A percentile compares a stretch with the other conserved stretches of the same genome.
Conservation (phyloP, 306 rosid genomes). For the Quercus engelmannii region DNA sequence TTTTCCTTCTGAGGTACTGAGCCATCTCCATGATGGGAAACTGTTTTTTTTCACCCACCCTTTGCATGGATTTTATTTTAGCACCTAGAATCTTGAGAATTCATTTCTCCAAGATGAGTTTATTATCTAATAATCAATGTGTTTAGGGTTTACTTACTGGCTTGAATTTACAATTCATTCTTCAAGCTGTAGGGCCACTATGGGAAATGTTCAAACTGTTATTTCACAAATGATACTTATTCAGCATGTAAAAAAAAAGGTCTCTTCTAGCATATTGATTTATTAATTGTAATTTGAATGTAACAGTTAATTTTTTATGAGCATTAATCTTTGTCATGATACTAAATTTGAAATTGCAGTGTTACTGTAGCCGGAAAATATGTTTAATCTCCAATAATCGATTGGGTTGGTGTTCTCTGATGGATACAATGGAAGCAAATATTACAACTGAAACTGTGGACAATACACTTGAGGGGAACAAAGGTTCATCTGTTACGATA, state of each 20-base stretch:
- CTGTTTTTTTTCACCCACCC: not conserved
- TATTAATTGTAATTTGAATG: no score
- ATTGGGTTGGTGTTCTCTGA: not conserved
- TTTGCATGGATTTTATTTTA: not conserved
- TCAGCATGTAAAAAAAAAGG: no score
- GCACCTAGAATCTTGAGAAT: not conserved
- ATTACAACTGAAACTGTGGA: slow-evolving; percentile 16
- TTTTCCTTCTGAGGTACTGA: no score
- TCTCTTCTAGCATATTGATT: no score
- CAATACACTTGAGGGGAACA: not conserved
- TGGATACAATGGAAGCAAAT: slow-evolving; percentile 21
- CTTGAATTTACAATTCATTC: not conserved
- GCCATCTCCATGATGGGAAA: not conserved
- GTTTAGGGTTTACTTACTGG: not conserved
- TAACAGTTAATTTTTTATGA: not conserved
- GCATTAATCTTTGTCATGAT: not conserved
- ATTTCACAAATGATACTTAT: not conserved
- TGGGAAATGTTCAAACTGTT: not conserved
- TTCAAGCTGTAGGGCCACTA: not conserved
- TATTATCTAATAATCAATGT: not conserved
- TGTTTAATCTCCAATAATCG: not conserved
- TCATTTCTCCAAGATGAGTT: not conserved
- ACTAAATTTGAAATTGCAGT: not conserved
- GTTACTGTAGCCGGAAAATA: not conserved
- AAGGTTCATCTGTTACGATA: slow-evolving; percentile 39